These are phyloP conservation scores for Populus tomentosa DNA, from an alignment of 441 rosid species.

Conservation along the genomic window DNA sequence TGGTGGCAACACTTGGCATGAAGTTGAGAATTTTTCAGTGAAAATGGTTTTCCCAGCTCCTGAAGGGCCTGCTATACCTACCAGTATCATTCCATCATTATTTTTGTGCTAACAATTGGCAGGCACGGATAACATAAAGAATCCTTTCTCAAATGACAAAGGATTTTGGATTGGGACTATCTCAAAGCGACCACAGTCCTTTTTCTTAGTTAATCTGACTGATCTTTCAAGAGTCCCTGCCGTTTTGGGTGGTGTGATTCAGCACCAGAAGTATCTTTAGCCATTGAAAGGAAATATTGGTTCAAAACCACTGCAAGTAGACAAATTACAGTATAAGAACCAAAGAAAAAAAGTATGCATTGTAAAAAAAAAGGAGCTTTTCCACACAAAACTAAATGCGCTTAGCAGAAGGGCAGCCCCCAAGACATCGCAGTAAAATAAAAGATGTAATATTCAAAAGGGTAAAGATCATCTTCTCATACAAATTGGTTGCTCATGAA, in stretches of 20 bases:
- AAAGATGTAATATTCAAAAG: not conserved
- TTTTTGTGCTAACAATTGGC: constrained; percentile 83
- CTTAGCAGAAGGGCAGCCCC: not conserved
- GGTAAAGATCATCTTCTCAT: not conserved
- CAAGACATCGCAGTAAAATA: not conserved
- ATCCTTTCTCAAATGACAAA: constrained; percentile 89
- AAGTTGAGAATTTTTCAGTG: constrained; percentile 84
- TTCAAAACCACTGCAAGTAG: not conserved
- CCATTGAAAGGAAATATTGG: constrained; percentile 28
- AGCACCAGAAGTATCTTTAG: constrained; percentile 43
- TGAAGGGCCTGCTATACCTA: constrained; percentile 96
- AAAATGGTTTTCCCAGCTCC: constrained; percentile 97
- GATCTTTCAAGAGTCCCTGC: constrained; percentile 82
- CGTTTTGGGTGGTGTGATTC: constrained; percentile 56
- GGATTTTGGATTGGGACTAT: constrained; percentile 66
- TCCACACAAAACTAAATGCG: not conserved
- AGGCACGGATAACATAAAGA: constrained; percentile 83
- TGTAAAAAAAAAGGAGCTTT: not conserved
- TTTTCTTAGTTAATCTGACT: constrained; percentile 69
- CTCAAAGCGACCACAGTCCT: constrained; percentile 58
- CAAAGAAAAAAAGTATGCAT: not conserved
- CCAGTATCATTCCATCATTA: constrained; percentile 76
- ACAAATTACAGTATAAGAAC: not conserved
- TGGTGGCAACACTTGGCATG: constrained; percentile 82
- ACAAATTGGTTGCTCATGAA: not conserved